A percentile compares a stretch with the other conserved stretches of the same genome.
Evolutionary conservation across 2,329 filamentous ascomycete genomes (phyloP).

Genomic region (Cladorrhinum sp.): DNA sequence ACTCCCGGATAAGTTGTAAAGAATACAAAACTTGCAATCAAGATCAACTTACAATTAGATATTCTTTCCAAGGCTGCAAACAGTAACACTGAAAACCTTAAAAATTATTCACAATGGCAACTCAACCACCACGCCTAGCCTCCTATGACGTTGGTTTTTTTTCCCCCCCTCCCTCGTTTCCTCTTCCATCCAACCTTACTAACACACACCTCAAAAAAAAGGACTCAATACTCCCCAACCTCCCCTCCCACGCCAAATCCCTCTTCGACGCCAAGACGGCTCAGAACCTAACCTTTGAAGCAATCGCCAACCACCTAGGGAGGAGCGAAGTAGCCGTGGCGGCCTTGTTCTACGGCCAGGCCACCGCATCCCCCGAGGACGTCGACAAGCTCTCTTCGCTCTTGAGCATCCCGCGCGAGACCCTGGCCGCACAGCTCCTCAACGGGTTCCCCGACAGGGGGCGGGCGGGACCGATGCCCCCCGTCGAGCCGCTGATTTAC

Average conservation of each 20-base stretch:
- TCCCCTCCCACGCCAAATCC: conserved; percentile 67
- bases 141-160: conserved; percentile 38
- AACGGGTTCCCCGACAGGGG: conserved; percentile 76
- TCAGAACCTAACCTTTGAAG: conserved; percentile 74
- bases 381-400: conserved; percentile 59
- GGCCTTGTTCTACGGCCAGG: conserved; percentile 82
- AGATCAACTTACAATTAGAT: background rate
- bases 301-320: conserved; percentile 69
- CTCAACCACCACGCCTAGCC: conserved; percentile 28
- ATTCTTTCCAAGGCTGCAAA: too few species aligned
- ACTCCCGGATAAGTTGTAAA: conserved; percentile 6
- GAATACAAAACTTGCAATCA: background rate
- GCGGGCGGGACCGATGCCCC: conserved; percentile 75
- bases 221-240: conserved; percentile 59
- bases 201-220: conserved; percentile 1
- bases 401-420: conserved; percentile 47
- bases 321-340: conserved; percentile 82
- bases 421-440: conserved; percentile 60
- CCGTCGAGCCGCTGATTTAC: conserved; percentile 83
- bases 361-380: conserved; percentile 49
- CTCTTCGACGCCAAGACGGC: conserved; percentile 79
- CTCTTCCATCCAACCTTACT: background rate
- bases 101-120: conserved; percentile 24
- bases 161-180: too few species aligned
- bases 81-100: too few species aligned